Percentiles rank a stretch among this genome's conserved stretches.
Evolutionary conservation across 805 yeast species (phyloP).

Genomic region (Kazachstania psychrophila): DNA sequence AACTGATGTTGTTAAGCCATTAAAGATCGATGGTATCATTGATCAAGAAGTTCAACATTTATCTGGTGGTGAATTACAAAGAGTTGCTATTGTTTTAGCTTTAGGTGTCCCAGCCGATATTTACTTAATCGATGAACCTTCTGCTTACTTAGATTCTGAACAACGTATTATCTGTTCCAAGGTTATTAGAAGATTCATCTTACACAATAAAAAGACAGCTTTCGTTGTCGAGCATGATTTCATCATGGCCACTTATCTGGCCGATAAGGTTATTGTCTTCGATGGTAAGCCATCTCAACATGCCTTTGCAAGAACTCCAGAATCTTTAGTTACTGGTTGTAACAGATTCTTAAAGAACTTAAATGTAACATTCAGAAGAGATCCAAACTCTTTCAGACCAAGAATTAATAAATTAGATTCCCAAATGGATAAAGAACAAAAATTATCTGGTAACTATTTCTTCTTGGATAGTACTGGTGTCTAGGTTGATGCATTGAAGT

Average conservation of each 20-base stretch:
- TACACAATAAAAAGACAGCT: constrained; percentile 98
- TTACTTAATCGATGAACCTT: constrained; percentile 95
- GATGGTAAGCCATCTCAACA: constrained; percentile 88
- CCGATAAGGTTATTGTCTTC: constrained; percentile 96
- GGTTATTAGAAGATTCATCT: constrained; percentile 91
- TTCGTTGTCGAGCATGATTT: constrained; percentile 99
- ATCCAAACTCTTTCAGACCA: constrained; percentile 96
- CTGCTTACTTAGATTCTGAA: constrained; percentile 97
- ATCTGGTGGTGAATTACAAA: constrained; percentile 99
- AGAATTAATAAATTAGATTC: constrained; percentile 96
- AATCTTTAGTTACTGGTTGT: constrained; percentile 92
- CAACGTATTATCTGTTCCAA: constrained; percentile 99
- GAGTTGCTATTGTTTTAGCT: constrained; percentile 95
- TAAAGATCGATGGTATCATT: constrained; percentile 84
- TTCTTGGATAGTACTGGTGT: constrained; percentile 68
- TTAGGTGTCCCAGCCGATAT: constrained; percentile 93
- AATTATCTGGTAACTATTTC: constrained; percentile 85
- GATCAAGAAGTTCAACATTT: constrained; percentile 96
- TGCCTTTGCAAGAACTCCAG: constrained; percentile 83
- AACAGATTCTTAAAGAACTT: constrained; percentile 93
- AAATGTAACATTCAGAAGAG: constrained; percentile 98
- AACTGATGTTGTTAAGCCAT: constrained; percentile 94
- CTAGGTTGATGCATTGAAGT: constrained; percentile 17
- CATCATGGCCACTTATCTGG: constrained; percentile 99
- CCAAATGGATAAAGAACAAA: constrained; percentile 98